Evolutionary conservation across 306 rosid genomes (phyloP), one percentile per base, ranked within the genome.

Genomic region (Cyamopsis tetragonoloba): DNA sequence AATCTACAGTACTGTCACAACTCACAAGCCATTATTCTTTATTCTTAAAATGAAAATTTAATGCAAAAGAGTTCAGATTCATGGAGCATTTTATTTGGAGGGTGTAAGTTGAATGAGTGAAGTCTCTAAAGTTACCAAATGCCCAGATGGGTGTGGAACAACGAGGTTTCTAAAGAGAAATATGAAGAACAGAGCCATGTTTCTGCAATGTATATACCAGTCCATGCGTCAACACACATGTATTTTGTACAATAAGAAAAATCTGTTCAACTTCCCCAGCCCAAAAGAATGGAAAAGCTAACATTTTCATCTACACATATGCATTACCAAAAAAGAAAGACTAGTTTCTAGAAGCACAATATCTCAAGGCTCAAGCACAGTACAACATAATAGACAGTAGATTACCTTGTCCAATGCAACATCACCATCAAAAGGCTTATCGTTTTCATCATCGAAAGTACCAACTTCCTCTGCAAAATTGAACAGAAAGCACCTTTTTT

Each of bases 401-500:
- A 37, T 32, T 86, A 89, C 98, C 95, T 85, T 60, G 68, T 59
- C 72, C 65, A 61, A 65, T 8, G 60, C 76, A 17, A 62, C 81
- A 54, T 69, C 66, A 24, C 46, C 82, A 48, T 59, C 86, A 12
- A 75, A 41, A 28, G 57, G 47, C 37, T 20, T 17, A 49, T 53
- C 85, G 50, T 57, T 67, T 9, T 76, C 83, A 49, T 55, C 77
- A 53, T 75, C 82, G 3, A 77, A 77, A 30, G 70, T 37, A 23
- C 78, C 93, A 71, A 55, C 81, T 30, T 80, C 83, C 83, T 83
- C 99, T 93, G 95, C 71, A 79, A 71, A 67, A 66, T 27, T 7
- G 51, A 15, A 60, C 58, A 74, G 7, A 22, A 23, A 49, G 32
- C 70, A 31, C 26, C 60, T 5, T 24, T n/a, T 60, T 70, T 18